Conservation (phyloP, 768 basidiomycete genomes). For the Naganishia kalamii region DNA sequence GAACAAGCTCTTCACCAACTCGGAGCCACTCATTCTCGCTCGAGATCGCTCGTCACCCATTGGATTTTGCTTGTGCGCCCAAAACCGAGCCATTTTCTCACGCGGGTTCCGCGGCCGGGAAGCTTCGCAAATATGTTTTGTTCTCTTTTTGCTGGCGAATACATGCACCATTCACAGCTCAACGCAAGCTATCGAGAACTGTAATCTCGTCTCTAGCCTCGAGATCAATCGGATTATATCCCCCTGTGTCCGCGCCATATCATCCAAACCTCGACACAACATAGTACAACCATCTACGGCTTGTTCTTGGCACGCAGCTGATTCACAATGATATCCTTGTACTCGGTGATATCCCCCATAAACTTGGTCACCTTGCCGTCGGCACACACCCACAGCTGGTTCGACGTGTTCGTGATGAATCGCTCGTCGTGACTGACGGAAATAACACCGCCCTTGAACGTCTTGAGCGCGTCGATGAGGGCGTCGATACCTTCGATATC, state of each 20-base stretch:
- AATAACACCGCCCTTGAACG: constrained; percentile 87
- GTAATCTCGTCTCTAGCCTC: too few relatives aligned
- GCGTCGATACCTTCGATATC: constrained; percentile 98
- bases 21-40: too few relatives aligned
- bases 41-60: too few relatives aligned
- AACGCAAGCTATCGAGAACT: too few relatives aligned
- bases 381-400: constrained; percentile 88
- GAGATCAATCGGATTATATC: too few relatives aligned
- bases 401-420: constrained; percentile 83
- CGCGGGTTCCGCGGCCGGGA: too few relatives aligned
- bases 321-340: constrained; percentile 80
- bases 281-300: constrained; percentile 18
- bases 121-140: too few relatives aligned
- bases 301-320: constrained; percentile 56
- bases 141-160: not conserved
- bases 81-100: too few relatives aligned
- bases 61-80: too few relatives aligned
- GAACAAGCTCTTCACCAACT: too few relatives aligned
- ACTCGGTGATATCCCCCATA: constrained; percentile 79
- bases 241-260: not conserved
- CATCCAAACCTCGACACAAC: not conserved
- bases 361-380: constrained; percentile 76
- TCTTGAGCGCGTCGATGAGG: constrained; percentile 65
- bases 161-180: too few relatives aligned
- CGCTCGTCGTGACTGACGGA: constrained; percentile 89